Evolutionary conservation across 176 grass and related monocot genomes (phyloP), one percentile per base, ranked within the genome.

Genomic region (Rhipidocladum racemiflorum): DNA sequence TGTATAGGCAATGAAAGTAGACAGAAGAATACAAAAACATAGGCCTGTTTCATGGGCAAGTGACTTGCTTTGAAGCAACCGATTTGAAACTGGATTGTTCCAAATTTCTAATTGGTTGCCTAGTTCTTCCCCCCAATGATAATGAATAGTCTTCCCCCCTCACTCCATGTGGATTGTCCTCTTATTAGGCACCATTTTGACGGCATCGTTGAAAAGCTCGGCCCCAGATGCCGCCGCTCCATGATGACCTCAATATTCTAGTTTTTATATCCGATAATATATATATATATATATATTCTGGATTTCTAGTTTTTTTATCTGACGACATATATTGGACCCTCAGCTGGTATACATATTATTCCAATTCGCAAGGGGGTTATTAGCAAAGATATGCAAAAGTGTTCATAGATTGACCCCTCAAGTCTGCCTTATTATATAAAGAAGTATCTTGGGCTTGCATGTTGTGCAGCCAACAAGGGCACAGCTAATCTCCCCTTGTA

Each of bases 171-270:
- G 63, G 54, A 48, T 64, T 43, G 64, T 0, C 44, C 57, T 82
- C 18, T 49, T 63, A 43, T 70, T 68, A 70, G 70, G 77, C 35
- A 64, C 77, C 44, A 36, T 44, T 57, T 81, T 76, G 82, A 81
- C 55, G 21, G 55, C 50, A 89, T 89, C 39, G 54, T 81, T 89
- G 63, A 89, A 85, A 85, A 76, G 55, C 77, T 76, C 21, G 34
- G 44, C 15, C 54, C 34, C 63, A 81, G 29, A 63, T 15, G 71
- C 53, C 57, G 71, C 53, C 57, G 0, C 18, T 50, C 48, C 44
- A 24, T n/a, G 82, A 56, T 76, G 76, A 6, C 35, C 43, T 85
- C 8, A 39, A 63, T 63, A 44, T 32, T 49, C 3, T 15, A 61
- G 14, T n/a, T n/a, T 28, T 27, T 27, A 18, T 55, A n/a, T 40